Evolutionary conservation across 371 early-diverging fungal species (phyloP), one percentile per base, ranked within the genome.

Genomic region (Mucor mucedo): DNA sequence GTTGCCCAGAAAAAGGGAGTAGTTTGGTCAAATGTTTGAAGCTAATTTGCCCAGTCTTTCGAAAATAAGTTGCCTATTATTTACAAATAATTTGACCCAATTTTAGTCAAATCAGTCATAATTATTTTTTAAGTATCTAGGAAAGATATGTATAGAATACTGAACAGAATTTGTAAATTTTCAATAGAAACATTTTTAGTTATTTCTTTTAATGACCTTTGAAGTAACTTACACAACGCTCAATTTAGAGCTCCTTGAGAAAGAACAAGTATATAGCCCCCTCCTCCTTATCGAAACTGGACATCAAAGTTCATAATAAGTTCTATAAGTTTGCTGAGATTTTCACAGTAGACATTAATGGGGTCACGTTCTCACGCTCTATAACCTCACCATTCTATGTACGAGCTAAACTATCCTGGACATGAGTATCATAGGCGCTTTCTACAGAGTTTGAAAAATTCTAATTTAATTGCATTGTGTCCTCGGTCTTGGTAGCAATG

Each of bases 161-260:
- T n/a, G n/a, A n/a, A n/a, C n/a, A n/a, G n/a, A n/a, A n/a, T 61
- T 61, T 61, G 54, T 61, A 61, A 61, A 61, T 61, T 44, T 35
- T 61, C 21, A 61, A 61, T 54, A 61, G 54, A 13, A 45, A 16
- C 30, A 44, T 28, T 35, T 60, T 60, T 52, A 10, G n/a, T n/a
- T n/a, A n/a, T 16, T 60, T 42, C 41, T 52, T 41, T 60, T 6
- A 60, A 60, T 60, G 60, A 60, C 52, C 52, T 60, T 60, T 42
- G 52, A 60, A 30, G 54, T 61, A 40, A 40, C 3, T 40, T 40
- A 10, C 13, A 47, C 47, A 47, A n/a, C 47, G 47, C 47, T 47
- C 47, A 47, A n/a, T 47, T 52, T 52, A 52, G 32, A 10, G 52
- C 30, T 14, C 52, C 30, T 52, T 52, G 52, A 52, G 52, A 52